Evolutionary conservation across 805 yeast species (phyloP).

Genomic region (Barnettozyma siamensis): DNA sequence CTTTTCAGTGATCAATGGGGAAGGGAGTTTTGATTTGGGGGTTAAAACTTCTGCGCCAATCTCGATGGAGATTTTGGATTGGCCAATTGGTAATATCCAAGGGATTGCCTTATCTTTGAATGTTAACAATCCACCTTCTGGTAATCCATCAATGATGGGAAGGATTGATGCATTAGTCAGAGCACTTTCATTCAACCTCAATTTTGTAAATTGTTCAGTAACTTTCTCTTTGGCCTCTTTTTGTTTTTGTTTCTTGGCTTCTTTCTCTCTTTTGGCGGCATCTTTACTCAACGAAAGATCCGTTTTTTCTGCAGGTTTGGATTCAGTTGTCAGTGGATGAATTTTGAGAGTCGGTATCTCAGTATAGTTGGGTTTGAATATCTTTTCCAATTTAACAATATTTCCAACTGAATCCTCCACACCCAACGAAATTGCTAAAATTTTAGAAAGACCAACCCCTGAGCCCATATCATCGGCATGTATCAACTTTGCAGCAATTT

Average conservation of each 20-base stretch:
- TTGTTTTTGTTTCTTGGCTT: conserved; percentile 17
- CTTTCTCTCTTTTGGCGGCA: conserved; percentile 17
- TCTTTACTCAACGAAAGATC: conserved; percentile 19
- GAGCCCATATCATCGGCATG: conserved; percentile 30
- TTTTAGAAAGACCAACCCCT: conserved; percentile 46
- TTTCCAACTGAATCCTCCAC: conserved; percentile 46
- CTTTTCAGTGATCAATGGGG: background rate
- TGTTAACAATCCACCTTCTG: conserved; percentile 55
- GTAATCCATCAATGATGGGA: conserved; percentile 45
- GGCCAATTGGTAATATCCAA: conserved; percentile 36
- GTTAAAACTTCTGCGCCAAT: conserved; percentile 40
- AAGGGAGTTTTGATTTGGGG: conserved; percentile 18
- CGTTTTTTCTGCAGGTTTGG: conserved; percentile 27
- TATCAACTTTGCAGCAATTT: conserved; percentile 46
- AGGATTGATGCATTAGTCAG: conserved; percentile 47
- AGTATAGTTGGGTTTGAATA: conserved; percentile 28
- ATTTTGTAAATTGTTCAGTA: conserved; percentile 12
- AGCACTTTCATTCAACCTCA: conserved; percentile 26
- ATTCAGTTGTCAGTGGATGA: conserved; percentile 47
- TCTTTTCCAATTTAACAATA: conserved; percentile 43
- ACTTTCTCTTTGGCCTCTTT: conserved; percentile 20
- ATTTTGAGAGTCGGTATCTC: conserved; percentile 39
- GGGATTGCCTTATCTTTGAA: conserved; percentile 32
- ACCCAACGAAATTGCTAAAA: conserved; percentile 52
- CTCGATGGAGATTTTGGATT: conserved; percentile 37